Conservation (phyloP, 495 filamentous ascomycete species). For the Copromyces sp. region DNA sequence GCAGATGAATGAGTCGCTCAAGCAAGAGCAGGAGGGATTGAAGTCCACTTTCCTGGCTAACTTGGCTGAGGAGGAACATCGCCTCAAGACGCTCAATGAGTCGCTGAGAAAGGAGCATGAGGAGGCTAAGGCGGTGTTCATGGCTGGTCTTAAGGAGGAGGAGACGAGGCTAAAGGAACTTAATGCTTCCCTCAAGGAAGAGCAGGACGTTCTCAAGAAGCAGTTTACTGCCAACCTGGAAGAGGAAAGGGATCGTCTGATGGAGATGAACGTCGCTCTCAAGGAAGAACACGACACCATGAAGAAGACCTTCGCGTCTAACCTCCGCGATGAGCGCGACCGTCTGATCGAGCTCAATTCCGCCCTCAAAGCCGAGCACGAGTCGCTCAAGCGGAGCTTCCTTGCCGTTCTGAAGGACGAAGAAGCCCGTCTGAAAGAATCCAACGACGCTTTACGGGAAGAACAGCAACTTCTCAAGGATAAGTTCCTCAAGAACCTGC, state of each 20-base stretch:
- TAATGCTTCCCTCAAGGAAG: conserved; percentile 16
- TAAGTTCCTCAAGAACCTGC: background rate
- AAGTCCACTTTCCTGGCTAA: conserved; percentile 6
- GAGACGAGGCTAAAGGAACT: conserved; percentile 46
- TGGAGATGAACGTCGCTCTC: conserved; percentile 33
- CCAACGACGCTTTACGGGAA: background rate
- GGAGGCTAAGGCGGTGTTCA: conserved; percentile 10
- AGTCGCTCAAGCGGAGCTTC: conserved; percentile 26
- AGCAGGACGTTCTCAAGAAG: conserved; percentile 18
- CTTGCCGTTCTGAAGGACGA: conserved; percentile 8
- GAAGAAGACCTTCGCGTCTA: conserved; percentile 57
- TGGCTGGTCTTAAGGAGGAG: conserved; percentile 41
- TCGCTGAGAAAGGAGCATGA: conserved; percentile 7
- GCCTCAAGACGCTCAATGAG: conserved; percentile 4
- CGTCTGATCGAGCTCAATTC: conserved; percentile 57
- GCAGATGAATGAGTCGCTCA: conserved; percentile 5
- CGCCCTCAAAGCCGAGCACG: conserved; percentile 32
- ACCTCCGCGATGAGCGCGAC: conserved; percentile 57
- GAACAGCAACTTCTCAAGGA: conserved; percentile 3
- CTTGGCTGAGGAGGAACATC: conserved; percentile 8
- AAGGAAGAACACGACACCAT: conserved; percentile 64
- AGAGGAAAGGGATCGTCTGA: conserved; percentile 19
- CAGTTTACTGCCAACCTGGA: conserved; percentile 12
- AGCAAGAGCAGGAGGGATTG: conserved; percentile 8
- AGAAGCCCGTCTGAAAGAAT: conserved; percentile 6